Conservation (phyloP, 768 basidiomycete species). For the Amanita molliuscula region DNA sequence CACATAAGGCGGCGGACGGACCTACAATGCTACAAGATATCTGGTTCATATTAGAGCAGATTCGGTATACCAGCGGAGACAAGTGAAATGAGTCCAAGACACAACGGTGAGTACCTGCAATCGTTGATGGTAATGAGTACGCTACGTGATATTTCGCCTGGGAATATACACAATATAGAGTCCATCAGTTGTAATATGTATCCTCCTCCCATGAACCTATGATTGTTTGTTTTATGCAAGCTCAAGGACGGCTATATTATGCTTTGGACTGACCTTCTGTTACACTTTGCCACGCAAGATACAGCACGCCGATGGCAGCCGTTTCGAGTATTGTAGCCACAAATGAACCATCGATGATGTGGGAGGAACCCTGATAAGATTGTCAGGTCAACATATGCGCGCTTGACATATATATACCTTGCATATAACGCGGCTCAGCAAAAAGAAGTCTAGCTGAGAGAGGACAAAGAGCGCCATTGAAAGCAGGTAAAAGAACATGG, state of each 20-base stretch:
- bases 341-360: slow-evolving; percentile 79
- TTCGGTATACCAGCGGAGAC: not conserved
- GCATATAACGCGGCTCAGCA: slow-evolving; percentile 74
- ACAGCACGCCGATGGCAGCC: slow-evolving; percentile 55
- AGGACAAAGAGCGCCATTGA: slow-evolving; percentile 72
- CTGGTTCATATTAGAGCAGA: not conserved
- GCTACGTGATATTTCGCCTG: no score
- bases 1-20: not conserved
- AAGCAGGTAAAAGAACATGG: slow-evolving; percentile 70
- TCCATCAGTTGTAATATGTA: not conserved
- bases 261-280: slow-evolving; percentile 68
- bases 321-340: slow-evolving; percentile 81
- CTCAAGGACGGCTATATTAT: not conserved
- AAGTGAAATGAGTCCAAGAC: not conserved
- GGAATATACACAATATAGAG: not conserved
- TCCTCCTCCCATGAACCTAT: slow-evolving; percentile 4
- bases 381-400: no score
- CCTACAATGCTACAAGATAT: not conserved
- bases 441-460: slow-evolving; percentile 75
- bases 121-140: no score
- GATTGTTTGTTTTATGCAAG: not conserved
- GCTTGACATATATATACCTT: slow-evolving; percentile 17
- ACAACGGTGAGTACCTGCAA: no score
- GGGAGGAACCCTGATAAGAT: slow-evolving; percentile 38
- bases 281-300: slow-evolving; percentile 78